A percentile compares a stretch with the other conserved stretches of the same genome.
These are phyloP conservation scores for Fusarium fracticaudum DNA, from an alignment of 2,329 filamentous ascomycete genomes.

Conservation along the genomic window DNA sequence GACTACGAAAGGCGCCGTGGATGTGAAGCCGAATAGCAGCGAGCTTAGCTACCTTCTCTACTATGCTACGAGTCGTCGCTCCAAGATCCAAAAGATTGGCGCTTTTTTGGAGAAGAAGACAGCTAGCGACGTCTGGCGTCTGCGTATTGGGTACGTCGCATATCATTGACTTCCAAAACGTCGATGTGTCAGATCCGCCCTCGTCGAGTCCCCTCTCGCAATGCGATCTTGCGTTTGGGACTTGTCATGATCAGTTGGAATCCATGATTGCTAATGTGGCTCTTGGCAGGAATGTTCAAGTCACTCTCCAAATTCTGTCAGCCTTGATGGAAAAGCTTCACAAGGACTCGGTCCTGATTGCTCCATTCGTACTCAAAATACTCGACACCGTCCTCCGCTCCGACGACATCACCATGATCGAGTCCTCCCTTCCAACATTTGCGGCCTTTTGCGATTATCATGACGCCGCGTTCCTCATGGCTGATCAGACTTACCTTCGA, in stretches of 20 bases:
- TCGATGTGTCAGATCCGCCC: conserved; percentile 25
- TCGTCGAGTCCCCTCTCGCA: neutral
- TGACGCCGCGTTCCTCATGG: conserved; percentile 84
- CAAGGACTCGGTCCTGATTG: conserved; percentile 89
- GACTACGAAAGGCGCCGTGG: conserved; percentile 88
- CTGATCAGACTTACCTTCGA: conserved; percentile 82
- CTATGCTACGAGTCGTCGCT: conserved; percentile 92
- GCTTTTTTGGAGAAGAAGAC: conserved; percentile 95
- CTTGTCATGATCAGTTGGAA: neutral
- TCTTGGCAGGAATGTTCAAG: conserved; percentile 81
- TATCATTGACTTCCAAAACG: conserved; percentile 6
- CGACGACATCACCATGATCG: conserved; percentile 90
- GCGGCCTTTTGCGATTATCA: conserved; percentile 89
- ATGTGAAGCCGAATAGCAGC: conserved; percentile 95
- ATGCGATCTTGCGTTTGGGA: neutral
- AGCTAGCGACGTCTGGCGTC: conserved; percentile 88
- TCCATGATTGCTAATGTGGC: conserved; percentile 6
- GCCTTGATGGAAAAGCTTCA: conserved; percentile 93
- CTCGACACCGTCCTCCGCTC: conserved; percentile 85
- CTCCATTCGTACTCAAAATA: conserved; percentile 83
- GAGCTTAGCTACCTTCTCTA: conserved; percentile 97
- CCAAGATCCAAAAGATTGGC: conserved; percentile 96
- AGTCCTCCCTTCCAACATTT: conserved; percentile 88
- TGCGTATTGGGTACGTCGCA: conserved; percentile 78
- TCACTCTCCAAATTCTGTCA: conserved; percentile 91